Base-by-base conservation (phyloP, 192 early-diverging fungal genomes). In the Pecoramyces ruminantium region DNA sequence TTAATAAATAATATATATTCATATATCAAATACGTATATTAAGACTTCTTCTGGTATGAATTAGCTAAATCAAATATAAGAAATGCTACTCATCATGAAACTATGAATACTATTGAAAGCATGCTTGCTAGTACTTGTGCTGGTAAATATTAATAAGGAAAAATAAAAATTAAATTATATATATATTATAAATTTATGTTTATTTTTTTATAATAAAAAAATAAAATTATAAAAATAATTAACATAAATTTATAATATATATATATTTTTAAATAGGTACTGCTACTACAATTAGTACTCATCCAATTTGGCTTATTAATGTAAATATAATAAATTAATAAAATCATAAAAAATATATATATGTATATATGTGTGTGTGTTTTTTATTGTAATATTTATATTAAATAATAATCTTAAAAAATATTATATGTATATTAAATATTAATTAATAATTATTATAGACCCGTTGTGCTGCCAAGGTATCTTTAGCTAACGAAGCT, bases 291-390 rank as follows among this genome's bases (percentile, higher is more conserved):
- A 83, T 93, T 78, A 90, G 93, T 84, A 99, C 98, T 81, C 97
- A 99, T 88, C 98, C 98, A 28, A 96, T 99, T 82, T 99, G 98
- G 98, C 96, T 97, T 78, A 91, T 99, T 77, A 99, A 99, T 84
- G 92, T 94, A 89, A 83, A 87, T 81, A n/a, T n/a, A n/a, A n/a
- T n/a, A n/a, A n/a, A n/a, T n/a, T n/a, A n/a, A n/a, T n/a, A n/a
- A n/a, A n/a, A n/a, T n/a, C n/a, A n/a, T n/a, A n/a, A n/a, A n/a
- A n/a, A n/a, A n/a, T n/a, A n/a, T n/a, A n/a, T n/a, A n/a, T n/a
- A n/a, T n/a, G n/a, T n/a, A n/a, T n/a, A n/a, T n/a, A n/a, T n/a
- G n/a, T n/a, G n/a, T n/a, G n/a, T n/a, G n/a, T n/a, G n/a, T n/a
- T n/a, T n/a, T n/a, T n/a, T n/a, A n/a, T n/a, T n/a, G n/a, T n/a